Conservation (phyloP, 495 filamentous ascomycete species). For the Acidiella bohemica region DNA sequence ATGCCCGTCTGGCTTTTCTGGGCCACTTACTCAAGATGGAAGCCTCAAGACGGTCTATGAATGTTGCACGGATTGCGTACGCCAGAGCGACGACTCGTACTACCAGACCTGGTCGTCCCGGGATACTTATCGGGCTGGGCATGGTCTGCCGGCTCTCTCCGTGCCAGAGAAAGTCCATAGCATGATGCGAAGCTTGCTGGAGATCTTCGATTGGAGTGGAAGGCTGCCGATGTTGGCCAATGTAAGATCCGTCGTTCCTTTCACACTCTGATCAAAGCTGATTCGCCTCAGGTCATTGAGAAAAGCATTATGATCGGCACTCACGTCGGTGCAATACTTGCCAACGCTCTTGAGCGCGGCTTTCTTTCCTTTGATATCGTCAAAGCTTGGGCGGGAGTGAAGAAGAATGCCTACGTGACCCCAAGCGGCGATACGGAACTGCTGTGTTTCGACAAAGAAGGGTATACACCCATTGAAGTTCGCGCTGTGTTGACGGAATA, state of each 20-base stretch:
- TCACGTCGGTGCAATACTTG: conserved; percentile 18
- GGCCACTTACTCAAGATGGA: conserved; percentile 6
- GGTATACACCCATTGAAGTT: conserved; percentile 17
- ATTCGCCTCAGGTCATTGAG: conserved; percentile 4
- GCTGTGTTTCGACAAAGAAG: conserved; percentile 19
- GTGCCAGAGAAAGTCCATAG: conserved; percentile 17
- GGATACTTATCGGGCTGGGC: conserved; percentile 20
- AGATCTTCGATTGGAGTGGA: conserved; percentile 16
- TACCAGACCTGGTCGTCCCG: conserved; percentile 17
- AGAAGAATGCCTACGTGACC: conserved; percentile 17
- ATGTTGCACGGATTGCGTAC: conserved; percentile 18
- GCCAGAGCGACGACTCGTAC: conserved; percentile 12
- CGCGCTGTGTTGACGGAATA: conserved; percentile 16
- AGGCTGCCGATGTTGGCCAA: conserved; percentile 19
- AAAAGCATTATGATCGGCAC: conserved; percentile 21
- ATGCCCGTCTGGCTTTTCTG: conserved; percentile 18
- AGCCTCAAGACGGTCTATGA: conserved; percentile 9
- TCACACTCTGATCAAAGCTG: not conserved
- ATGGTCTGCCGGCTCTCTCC: conserved; percentile 14
- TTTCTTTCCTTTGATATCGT: conserved; percentile 11
- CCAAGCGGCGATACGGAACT: conserved; percentile 12
- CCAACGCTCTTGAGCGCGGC: conserved; percentile 15
- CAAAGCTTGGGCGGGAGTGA: conserved; percentile 14
- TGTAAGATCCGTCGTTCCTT: not conserved
- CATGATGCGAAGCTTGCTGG: conserved; percentile 17